Conservation (phyloP, 1,284 basidiomycete species). For the Gymnopus androsaceus region DNA sequence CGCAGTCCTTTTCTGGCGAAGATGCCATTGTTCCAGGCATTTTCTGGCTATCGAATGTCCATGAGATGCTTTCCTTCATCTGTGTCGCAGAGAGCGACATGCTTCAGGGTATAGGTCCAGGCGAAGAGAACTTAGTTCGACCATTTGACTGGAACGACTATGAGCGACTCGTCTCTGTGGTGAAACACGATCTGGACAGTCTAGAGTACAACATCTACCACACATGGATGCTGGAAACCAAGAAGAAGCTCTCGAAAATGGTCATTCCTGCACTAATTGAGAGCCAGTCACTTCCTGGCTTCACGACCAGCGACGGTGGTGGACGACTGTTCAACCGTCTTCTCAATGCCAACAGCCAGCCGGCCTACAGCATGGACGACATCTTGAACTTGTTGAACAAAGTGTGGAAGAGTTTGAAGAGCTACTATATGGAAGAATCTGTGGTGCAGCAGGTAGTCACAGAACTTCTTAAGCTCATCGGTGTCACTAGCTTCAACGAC, state of each 20-base stretch:
- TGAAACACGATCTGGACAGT: constrained; percentile 98
- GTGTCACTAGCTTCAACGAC: constrained; percentile 98
- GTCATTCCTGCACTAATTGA: constrained; percentile 98
- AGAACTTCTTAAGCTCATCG: constrained; percentile 94
- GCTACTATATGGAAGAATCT: constrained; percentile 98
- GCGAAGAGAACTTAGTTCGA: constrained; percentile 87
- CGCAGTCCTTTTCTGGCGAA: constrained; percentile 86
- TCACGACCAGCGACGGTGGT: constrained; percentile 93
- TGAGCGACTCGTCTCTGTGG: constrained; percentile 93
- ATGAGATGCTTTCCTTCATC: constrained; percentile 99
- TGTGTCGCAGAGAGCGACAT: constrained; percentile 98
- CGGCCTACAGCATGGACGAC: constrained; percentile 98
- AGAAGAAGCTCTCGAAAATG: constrained; percentile 97
- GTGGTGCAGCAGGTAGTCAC: constrained; percentile 97
- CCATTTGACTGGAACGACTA: constrained; percentile 98
- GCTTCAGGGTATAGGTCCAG: constrained; percentile 96
- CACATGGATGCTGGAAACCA: constrained; percentile 99
- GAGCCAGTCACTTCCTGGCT: constrained; percentile 96
- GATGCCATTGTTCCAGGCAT: constrained; percentile 96
- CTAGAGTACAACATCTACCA: constrained; percentile 99
- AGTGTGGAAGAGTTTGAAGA: constrained; percentile 98
- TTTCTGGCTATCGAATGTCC: constrained; percentile 99
- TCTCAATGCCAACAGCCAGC: constrained; percentile 80
- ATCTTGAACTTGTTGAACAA: constrained; percentile 97
- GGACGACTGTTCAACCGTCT: constrained; percentile 94